These are phyloP conservation scores for Thermochaetoides thermophila DNA, from an alignment of 495 filamentous ascomycete genomes.

Conservation along the genomic window DNA sequence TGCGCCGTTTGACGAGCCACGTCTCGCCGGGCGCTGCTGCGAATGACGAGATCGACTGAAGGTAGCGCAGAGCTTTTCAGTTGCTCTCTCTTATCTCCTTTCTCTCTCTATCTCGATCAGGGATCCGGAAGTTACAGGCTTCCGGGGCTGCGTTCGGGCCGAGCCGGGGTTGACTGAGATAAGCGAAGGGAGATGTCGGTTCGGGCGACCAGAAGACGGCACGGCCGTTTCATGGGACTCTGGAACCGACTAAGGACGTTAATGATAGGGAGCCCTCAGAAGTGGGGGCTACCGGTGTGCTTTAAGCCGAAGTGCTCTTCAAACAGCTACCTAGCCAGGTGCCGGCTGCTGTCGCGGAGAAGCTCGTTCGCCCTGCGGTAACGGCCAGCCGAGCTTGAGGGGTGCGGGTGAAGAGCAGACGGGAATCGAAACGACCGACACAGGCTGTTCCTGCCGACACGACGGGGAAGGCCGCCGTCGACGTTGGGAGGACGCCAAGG, in stretches of 20 bases:
- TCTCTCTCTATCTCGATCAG: too few species aligned
- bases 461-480: conserved; percentile 8
- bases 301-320: too few species aligned
- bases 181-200: conserved; percentile 7
- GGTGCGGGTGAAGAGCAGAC: conserved; percentile 6
- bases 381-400: conserved; percentile 11
- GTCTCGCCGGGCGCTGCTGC: too few species aligned
- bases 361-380: conserved; percentile 5
- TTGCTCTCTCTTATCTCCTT: too few species aligned
- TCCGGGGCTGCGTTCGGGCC: background rate
- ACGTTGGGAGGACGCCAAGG: conserved; percentile 1
- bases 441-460: conserved; percentile 17
- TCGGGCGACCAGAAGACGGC: conserved; percentile 5
- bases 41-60: background rate
- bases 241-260: conserved; percentile 2
- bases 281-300: too few species aligned
- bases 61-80: too few species aligned
- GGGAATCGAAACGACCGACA: conserved; percentile 19
- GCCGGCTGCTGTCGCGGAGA: too few species aligned
- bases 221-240: conserved; percentile 9
- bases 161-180: conserved; percentile 2
- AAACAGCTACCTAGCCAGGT: too few species aligned
- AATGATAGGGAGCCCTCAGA: too few species aligned
- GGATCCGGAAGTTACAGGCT: conserved; percentile 1
- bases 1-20: too few species aligned